A percentile compares a stretch with the other conserved stretches of the same genome.
Conservation (phyloP, 495 filamentous ascomycete species). For the Penicillium malachiteum region DNA sequence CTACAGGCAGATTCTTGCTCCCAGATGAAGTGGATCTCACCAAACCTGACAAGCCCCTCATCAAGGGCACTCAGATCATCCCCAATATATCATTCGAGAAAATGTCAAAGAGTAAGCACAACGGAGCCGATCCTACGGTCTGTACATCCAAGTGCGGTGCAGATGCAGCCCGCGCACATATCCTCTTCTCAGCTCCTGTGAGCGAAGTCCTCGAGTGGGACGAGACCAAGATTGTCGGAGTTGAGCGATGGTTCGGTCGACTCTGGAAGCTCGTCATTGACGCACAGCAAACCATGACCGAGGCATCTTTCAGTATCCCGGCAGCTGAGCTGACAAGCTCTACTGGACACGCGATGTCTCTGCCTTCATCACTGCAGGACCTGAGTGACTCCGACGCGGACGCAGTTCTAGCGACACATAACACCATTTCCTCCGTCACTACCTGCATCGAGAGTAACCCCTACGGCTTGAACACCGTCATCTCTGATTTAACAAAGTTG, state of each 20-base stretch:
- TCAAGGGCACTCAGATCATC: slow-evolving; percentile 54
- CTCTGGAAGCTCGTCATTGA: slow-evolving; percentile 58
- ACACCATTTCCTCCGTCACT: slow-evolving; percentile 66
- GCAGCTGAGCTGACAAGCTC: slow-evolving; percentile 15
- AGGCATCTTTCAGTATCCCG: slow-evolving; percentile 23
- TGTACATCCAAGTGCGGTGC: slow-evolving; percentile 75
- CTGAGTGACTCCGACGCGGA: slow-evolving; percentile 51
- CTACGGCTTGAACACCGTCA: slow-evolving; percentile 74
- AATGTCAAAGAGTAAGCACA: slow-evolving; percentile 96
- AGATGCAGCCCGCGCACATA: slow-evolving; percentile 80
- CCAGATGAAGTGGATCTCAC: slow-evolving; percentile 71
- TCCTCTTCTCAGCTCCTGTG: slow-evolving; percentile 83
- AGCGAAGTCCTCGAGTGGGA: slow-evolving; percentile 86
- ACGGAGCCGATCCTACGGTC: slow-evolving; percentile 77
- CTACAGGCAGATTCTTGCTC: slow-evolving; percentile 72
- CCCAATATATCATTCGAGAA: slow-evolving; percentile 75
- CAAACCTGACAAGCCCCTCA: slow-evolving; percentile 53
- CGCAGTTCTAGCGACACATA: slow-evolving; percentile 63
- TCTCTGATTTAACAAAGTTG: slow-evolving; percentile 77
- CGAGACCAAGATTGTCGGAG: slow-evolving; percentile 74
- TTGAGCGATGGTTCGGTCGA: slow-evolving; percentile 74
- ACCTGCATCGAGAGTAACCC: slow-evolving; percentile 62
- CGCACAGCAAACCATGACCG: slow-evolving; percentile 23
- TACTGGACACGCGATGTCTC: slow-evolving; percentile 21
- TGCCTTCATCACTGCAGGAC: slow-evolving; percentile 29